Conservation (phyloP, 2,329 filamentous ascomycete genomes). For the Microcera coccophila region DNA sequence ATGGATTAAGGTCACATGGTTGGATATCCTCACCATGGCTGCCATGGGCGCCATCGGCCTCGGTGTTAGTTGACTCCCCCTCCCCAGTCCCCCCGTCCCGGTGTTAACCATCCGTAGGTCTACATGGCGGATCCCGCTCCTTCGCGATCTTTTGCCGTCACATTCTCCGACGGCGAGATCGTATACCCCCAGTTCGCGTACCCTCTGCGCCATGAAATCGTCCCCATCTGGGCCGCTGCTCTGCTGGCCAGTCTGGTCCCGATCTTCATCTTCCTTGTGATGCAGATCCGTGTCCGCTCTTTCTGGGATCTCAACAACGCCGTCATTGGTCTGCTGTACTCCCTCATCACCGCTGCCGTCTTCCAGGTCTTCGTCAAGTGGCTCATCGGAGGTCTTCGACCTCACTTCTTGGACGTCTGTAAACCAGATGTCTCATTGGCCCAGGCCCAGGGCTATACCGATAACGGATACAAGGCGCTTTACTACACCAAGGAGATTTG, state of each 20-base stretch:
- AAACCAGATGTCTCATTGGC: constrained; percentile 44
- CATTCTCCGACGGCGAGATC: constrained; percentile 62
- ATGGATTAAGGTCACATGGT: constrained; percentile 64
- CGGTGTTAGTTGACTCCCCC: constrained; percentile 46
- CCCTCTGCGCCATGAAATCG: constrained; percentile 64
- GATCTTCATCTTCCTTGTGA: constrained; percentile 59
- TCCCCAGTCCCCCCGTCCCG: neutral
- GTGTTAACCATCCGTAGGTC: constrained; percentile 37
- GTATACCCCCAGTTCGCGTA: constrained; percentile 69
- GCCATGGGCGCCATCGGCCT: constrained; percentile 63
- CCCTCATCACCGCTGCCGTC: constrained; percentile 65
- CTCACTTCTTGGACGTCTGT: constrained; percentile 68
- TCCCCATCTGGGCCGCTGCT: constrained; percentile 68
- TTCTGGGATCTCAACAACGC: constrained; percentile 72
- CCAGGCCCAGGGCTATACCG: constrained; percentile 38
- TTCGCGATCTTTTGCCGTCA: constrained; percentile 65
- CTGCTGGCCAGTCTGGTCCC: constrained; percentile 62
- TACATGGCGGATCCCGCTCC: constrained; percentile 64
- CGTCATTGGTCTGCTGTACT: constrained; percentile 64
- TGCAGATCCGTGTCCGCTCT: constrained; percentile 64
- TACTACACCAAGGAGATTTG: constrained; percentile 70
- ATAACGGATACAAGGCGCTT: constrained; percentile 52
- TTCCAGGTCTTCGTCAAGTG: constrained; percentile 75
- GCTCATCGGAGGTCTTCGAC: constrained; percentile 69
- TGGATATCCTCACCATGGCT: constrained; percentile 66